Percentiles rank a stretch among this genome's conserved stretches.
These are phyloP conservation scores for Pseudogymnoascus sp. DNA, from an alignment of 2,329 filamentous ascomycete species.

Conservation along the genomic window DNA sequence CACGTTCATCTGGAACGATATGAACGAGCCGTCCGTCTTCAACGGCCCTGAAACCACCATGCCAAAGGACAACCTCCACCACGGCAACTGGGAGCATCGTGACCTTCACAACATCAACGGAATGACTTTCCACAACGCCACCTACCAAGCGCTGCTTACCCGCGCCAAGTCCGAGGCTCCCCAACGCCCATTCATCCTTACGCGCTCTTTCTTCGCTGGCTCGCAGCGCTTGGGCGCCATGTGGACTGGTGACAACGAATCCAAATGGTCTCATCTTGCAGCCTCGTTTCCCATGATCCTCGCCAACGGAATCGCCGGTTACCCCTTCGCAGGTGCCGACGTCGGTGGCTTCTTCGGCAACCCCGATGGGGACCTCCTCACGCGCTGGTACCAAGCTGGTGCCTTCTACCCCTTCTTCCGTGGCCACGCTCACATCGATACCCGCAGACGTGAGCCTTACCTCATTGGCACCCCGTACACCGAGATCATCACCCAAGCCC, in stretches of 20 bases:
- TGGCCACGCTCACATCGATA: conserved; percentile 92
- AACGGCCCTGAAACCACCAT: conserved; percentile 97
- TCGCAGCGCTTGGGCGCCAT: conserved; percentile 86
- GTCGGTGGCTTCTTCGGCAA: conserved; percentile 98
- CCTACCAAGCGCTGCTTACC: conserved; percentile 72
- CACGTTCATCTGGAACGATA: conserved; percentile 96
- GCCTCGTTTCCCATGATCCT: conserved; percentile 88
- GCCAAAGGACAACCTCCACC: conserved; percentile 95
- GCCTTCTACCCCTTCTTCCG: conserved; percentile 98
- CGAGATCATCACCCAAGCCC: conserved; percentile 75
- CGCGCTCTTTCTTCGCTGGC: conserved; percentile 84
- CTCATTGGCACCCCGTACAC: conserved; percentile 77
- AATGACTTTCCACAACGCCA: conserved; percentile 91
- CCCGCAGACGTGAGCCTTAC: conserved; percentile 89
- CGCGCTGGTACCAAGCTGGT: conserved; percentile 93
- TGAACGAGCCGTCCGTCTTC: conserved; percentile 99
- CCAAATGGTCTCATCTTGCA: conserved; percentile 84
- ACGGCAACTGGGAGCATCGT: conserved; percentile 89
- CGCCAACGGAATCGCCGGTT: conserved; percentile 85
- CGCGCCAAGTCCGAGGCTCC: conserved; percentile 74
- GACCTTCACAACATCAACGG: conserved; percentile 96
- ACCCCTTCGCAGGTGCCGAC: conserved; percentile 89
- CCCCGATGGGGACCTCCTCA: conserved; percentile 82
- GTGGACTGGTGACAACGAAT: conserved; percentile 99
- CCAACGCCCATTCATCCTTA: conserved; percentile 84